Evolutionary conservation across 306 rosid species (phyloP).

Genomic region (Ziziphus jujuba): DNA sequence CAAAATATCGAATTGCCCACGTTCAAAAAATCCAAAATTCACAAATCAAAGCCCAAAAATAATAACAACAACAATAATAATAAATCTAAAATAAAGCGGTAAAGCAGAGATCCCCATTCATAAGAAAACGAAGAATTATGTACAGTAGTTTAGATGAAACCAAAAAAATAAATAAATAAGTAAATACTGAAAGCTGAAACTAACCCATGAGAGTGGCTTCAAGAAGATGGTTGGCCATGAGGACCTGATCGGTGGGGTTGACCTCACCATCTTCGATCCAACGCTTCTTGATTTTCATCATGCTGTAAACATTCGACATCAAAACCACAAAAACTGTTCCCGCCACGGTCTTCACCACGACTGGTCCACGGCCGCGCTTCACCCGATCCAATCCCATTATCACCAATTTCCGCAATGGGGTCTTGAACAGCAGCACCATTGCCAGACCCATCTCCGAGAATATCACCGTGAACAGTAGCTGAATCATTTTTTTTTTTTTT

Average conservation of each 20-base stretch:
- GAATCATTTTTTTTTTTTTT: conserved; percentile 60
- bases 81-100: background rate
- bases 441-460: conserved; percentile 59
- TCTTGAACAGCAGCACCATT: conserved; percentile 60
- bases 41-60: background rate
- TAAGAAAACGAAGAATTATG: background rate
- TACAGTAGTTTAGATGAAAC: background rate
- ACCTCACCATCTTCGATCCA: conserved; percentile 53
- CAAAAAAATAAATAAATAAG: background rate
- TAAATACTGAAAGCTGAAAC: background rate
- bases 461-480: conserved; percentile 55
- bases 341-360: conserved; percentile 71
- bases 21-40: background rate
- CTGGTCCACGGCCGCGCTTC: conserved; percentile 81
- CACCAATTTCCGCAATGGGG: conserved; percentile 79
- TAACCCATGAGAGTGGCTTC: conserved; percentile 94
- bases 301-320: conserved; percentile 50
- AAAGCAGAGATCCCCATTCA: background rate
- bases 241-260: conserved; percentile 95
- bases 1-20: background rate
- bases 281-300: conserved; percentile 60
- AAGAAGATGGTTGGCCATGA: conserved; percentile 76
- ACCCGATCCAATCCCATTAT: conserved; percentile 70
- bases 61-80: background rate
- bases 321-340: conserved; percentile 57